Conservation (phyloP, 768 basidiomycete genomes). For the Termitomyces sp. region DNA sequence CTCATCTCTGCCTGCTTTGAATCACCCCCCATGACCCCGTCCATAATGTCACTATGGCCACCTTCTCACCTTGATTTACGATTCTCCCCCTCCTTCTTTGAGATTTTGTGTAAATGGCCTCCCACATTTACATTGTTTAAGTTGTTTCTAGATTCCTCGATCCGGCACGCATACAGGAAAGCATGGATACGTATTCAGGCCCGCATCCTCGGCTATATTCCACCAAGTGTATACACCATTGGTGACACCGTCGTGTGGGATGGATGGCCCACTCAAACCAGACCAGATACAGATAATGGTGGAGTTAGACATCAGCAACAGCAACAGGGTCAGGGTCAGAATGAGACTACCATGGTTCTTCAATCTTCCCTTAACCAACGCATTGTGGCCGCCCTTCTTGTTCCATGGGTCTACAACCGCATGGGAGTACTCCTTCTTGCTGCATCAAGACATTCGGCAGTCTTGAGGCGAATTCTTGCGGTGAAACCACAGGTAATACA, state of each 20-base stretch:
- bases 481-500: constrained; percentile 23
- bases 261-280: constrained; percentile 28
- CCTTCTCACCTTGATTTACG: constrained; percentile 24
- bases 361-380: constrained; percentile 61
- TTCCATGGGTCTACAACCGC: constrained; percentile 57
- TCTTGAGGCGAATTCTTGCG: constrained; percentile 35
- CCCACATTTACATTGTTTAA: constrained; percentile 54
- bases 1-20: constrained; percentile 59
- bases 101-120: constrained; percentile 37
- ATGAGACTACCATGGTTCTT: constrained; percentile 36
- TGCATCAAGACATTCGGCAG: constrained; percentile 39
- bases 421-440: constrained; percentile 61
- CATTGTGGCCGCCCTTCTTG: constrained; percentile 64
- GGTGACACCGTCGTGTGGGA: constrained; percentile 19
- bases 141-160: constrained; percentile 43
- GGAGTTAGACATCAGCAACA: no score
- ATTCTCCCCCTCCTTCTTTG: constrained; percentile 24
- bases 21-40: constrained; percentile 24
- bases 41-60: constrained; percentile 39
- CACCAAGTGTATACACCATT: constrained; percentile 20
- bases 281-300: constrained; percentile 21
- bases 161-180: constrained; percentile 37
- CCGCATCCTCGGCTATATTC: constrained; percentile 37
- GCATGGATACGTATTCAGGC: constrained; percentile 33
- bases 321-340: background rate